These are phyloP conservation scores for Logfia minima DNA, from an alignment of 129 eudicot species.

Conservation along the genomic window DNA sequence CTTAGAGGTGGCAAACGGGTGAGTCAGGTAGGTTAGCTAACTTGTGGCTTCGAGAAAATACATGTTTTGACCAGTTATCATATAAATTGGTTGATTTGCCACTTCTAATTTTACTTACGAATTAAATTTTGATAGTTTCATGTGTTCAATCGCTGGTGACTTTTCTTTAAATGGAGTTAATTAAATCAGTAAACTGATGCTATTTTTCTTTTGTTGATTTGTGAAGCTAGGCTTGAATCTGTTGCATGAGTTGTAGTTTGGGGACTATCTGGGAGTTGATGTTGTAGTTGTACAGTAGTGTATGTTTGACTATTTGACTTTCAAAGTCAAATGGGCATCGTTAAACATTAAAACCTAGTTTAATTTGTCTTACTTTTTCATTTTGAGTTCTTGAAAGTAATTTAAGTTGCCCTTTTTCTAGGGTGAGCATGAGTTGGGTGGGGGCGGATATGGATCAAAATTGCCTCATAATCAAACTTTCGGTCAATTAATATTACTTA, in stretches of 20 bases:
- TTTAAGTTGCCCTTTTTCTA: too few species aligned
- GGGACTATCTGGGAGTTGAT: constrained; percentile 22
- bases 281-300: constrained; percentile 5
- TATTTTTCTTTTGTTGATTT: constrained; percentile 1
- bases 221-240: constrained; percentile 20
- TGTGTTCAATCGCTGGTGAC: not conserved
- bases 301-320: constrained; percentile 5
- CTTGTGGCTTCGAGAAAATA: not conserved
- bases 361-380: not conserved
- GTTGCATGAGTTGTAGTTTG: constrained; percentile 6
- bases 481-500: too few species aligned
- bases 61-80: not conserved
- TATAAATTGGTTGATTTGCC: not conserved
- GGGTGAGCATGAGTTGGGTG: too few species aligned
- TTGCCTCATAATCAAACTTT: too few species aligned
- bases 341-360: not conserved
- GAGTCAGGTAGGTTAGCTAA: not conserved
- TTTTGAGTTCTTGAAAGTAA: too few species aligned
- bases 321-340: not conserved
- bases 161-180: not conserved
- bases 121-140: not conserved
- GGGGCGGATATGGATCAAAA: too few species aligned
- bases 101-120: not conserved
- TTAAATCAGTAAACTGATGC: not conserved
- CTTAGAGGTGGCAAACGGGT: not conserved